These are phyloP conservation scores for Diaporthe capsici DNA, from an alignment of 2,329 filamentous ascomycete species.

Conservation along the genomic window DNA sequence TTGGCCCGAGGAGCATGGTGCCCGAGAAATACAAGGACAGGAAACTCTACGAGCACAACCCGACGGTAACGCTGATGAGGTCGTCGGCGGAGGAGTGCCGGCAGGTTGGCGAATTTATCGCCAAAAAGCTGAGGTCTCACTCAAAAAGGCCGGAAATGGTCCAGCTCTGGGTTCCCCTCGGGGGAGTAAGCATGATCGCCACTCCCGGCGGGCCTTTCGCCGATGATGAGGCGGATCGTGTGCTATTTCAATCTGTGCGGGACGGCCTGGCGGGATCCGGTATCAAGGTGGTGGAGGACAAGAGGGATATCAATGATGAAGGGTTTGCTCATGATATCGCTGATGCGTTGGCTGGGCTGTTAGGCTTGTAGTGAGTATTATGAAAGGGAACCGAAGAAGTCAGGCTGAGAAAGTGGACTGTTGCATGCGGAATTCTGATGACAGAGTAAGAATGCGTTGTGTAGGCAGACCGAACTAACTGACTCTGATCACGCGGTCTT, in stretches of 20 bases:
- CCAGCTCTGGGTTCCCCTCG: constrained; percentile 71
- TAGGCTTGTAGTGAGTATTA: constrained; percentile 43
- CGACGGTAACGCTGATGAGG: constrained; percentile 75
- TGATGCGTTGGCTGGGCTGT: constrained; percentile 53
- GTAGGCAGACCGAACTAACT: background rate
- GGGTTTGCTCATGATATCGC: constrained; percentile 64
- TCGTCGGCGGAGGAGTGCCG: constrained; percentile 70
- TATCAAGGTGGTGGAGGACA: constrained; percentile 64
- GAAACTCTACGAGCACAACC: constrained; percentile 75
- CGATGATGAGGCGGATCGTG: constrained; percentile 57
- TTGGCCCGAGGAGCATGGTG: constrained; percentile 68
- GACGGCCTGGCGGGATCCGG: constrained; percentile 62
- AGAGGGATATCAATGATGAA: constrained; percentile 67
- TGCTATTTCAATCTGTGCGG: constrained; percentile 67
- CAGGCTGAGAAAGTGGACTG: background rate
- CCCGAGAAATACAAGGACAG: constrained; percentile 67
- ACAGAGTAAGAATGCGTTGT: background rate
- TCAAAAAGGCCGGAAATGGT: constrained; percentile 57
- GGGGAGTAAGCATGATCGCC: constrained; percentile 74
- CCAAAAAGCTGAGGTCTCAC: constrained; percentile 61
- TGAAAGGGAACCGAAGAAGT: background rate
- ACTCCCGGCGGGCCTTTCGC: constrained; percentile 67
- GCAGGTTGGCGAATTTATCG: constrained; percentile 69
- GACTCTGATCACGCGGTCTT: background rate
- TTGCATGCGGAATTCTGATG: background rate